phyloP scores from a whole-genome alignment of 257 asterid genomes.

The Galeopsis tetrahit region DNA sequence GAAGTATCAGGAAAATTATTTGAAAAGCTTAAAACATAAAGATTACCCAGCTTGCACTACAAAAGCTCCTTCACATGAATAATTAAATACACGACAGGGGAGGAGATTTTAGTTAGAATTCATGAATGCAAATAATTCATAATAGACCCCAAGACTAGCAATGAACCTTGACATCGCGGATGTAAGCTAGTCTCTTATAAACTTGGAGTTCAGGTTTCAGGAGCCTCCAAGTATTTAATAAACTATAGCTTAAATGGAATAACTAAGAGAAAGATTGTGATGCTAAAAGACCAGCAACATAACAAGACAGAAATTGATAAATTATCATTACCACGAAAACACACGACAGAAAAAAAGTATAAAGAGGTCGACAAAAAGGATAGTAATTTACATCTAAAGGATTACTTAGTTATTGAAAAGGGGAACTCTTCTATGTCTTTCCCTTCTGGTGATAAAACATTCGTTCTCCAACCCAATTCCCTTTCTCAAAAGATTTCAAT shows the following conservation, averaged over 20 bases:
- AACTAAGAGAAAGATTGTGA: background rate
- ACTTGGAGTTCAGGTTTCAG: background rate
- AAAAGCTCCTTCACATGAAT: background rate
- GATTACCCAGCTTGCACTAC: conserved; percentile 17
- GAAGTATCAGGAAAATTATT: background rate
- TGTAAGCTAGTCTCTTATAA: background rate
- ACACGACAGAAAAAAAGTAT: background rate
- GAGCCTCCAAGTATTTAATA: conserved; percentile 19
- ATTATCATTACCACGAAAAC: background rate
- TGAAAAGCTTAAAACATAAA: conserved; percentile 4
- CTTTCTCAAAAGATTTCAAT: background rate
- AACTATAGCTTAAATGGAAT: background rate
- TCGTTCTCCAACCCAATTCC: background rate
- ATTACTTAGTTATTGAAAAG: background rate
- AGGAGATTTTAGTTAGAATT: background rate
- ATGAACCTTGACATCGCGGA: background rate
- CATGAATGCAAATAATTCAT: background rate
- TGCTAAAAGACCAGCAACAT: background rate
- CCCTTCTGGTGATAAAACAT: background rate
- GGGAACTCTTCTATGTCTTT: background rate
- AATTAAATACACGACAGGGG: background rate
- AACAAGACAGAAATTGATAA: background rate
- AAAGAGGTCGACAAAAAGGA: background rate
- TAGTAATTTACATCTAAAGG: background rate
- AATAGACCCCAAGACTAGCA: conserved; percentile 17